Percentiles rank a stretch among this genome's conserved stretches.
These are phyloP conservation scores for Debaryomyces hansenii DNA, from an alignment of 805 yeast species.

Conservation along the genomic window DNA sequence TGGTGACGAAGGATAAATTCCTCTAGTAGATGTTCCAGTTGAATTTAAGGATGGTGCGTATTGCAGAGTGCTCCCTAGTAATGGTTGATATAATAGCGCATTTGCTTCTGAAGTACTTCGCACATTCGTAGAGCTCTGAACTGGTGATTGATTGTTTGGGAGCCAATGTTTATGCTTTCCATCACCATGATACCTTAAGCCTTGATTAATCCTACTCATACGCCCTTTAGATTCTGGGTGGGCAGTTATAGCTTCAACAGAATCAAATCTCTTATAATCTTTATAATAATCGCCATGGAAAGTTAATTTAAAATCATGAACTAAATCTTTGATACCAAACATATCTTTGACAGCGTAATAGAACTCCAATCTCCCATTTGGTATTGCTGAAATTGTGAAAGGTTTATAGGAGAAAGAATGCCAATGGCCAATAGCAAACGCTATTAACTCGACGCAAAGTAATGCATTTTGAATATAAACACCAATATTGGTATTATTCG, in stretches of 20 bases:
- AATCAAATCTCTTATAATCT: conserved; percentile 79
- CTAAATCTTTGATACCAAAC: conserved; percentile 72
- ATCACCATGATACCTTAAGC: conserved; percentile 74
- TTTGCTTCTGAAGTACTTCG: conserved; percentile 29
- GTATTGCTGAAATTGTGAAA: conserved; percentile 59
- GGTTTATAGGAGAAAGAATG: conserved; percentile 77
- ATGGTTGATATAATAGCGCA: conserved; percentile 12
- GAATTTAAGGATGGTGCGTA: conserved; percentile 29
- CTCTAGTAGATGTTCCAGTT: conserved; percentile 32
- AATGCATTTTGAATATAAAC: conserved; percentile 73
- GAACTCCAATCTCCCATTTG: conserved; percentile 66
- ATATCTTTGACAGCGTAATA: conserved; percentile 72
- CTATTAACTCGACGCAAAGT: conserved; percentile 79
- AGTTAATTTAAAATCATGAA: conserved; percentile 74
- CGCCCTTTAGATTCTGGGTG: conserved; percentile 67
- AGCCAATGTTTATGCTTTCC: conserved; percentile 88
- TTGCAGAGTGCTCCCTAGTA: not conserved
- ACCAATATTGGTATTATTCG: conserved; percentile 42
- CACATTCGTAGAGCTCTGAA: conserved; percentile 9
- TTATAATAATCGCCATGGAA: conserved; percentile 66
- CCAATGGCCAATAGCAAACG: conserved; percentile 89
- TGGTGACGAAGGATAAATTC: conserved; percentile 29
- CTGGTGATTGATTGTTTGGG: conserved; percentile 14
- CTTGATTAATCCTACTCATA: conserved; percentile 74
- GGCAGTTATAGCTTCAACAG: conserved; percentile 67